These are phyloP conservation scores for Kwoniella botswanensis DNA, from an alignment of 768 basidiomycete species.

Conservation along the genomic window DNA sequence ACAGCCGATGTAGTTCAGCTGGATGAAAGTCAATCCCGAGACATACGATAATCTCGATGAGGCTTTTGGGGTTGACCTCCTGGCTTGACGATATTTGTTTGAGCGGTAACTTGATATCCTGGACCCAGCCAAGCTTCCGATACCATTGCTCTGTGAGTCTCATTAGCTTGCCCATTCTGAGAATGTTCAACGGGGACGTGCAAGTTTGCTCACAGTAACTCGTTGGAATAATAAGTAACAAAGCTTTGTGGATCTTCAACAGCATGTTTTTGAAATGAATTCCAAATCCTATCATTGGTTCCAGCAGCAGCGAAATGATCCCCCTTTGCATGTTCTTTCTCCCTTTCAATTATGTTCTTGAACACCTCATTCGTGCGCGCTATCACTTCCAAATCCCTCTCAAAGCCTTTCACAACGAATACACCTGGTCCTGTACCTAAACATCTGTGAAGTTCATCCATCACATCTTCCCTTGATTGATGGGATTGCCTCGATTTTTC, in stretches of 20 bases:
- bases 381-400: conserved; percentile 4
- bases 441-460: conserved; percentile 21
- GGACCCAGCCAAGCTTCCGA: conserved; percentile 33
- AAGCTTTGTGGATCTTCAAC: conserved; percentile 9
- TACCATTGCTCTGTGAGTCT: conserved; percentile 6
- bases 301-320: conserved; percentile 23
- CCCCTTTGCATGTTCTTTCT: neutral
- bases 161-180: neutral
- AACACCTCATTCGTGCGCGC: conserved; percentile 2
- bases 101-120: conserved; percentile 30
- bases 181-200: too few relatives aligned
- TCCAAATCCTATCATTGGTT: conserved; percentile 10
- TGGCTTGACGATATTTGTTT: conserved; percentile 9
- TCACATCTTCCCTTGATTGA: neutral
- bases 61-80: conserved; percentile 16
- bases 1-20: neutral
- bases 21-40: neutral
- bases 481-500: neutral
- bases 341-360: neutral
- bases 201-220: neutral
- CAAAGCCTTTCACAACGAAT: conserved; percentile 17
- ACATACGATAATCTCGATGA: conserved; percentile 36
- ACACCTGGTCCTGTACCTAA: conserved; percentile 28
- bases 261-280: conserved; percentile 22
- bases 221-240: conserved; percentile 21